phyloP scores from a whole-genome alignment of 2,329 filamentous ascomycete species.

The Clarireedia hainanense region DNA sequence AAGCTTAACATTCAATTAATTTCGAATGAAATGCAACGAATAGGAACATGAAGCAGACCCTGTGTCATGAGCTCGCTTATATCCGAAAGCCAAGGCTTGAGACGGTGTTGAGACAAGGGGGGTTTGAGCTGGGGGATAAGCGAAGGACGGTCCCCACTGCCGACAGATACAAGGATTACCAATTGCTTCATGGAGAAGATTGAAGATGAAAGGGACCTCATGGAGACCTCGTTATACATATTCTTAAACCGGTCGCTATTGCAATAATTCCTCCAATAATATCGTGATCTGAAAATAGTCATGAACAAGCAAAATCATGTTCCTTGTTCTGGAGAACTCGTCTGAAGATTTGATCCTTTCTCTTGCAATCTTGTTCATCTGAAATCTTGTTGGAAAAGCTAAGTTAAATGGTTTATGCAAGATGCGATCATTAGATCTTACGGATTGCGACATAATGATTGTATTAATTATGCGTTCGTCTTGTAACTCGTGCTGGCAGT shows the following conservation, averaged over 20 bases:
- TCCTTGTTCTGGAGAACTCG: no score
- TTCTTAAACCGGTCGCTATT: background rate
- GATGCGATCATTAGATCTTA: background rate
- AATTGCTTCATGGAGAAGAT: background rate
- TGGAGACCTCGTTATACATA: background rate
- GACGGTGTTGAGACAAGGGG: constrained; percentile 8
- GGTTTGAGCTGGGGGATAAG: background rate
- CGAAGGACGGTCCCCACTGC: background rate
- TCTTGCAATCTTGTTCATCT: background rate
- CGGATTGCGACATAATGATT: background rate
- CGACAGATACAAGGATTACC: background rate
- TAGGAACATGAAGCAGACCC: background rate
- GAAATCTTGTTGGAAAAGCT: no score
- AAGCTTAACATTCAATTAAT: constrained; percentile 1
- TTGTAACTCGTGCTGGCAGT: constrained; percentile 12
- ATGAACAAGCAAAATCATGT: background rate
- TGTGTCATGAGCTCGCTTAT: constrained; percentile 1
- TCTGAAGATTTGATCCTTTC: background rate
- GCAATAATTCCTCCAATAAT: background rate
- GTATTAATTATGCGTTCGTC: constrained; percentile 1
- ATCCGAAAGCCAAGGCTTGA: background rate
- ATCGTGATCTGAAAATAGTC: background rate
- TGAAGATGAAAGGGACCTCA: background rate
- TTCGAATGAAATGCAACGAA: background rate
- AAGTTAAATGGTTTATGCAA: background rate